phyloP scores from a whole-genome alignment of 2,329 filamentous ascomycete genomes.

The Sporothrix schenckii region DNA sequence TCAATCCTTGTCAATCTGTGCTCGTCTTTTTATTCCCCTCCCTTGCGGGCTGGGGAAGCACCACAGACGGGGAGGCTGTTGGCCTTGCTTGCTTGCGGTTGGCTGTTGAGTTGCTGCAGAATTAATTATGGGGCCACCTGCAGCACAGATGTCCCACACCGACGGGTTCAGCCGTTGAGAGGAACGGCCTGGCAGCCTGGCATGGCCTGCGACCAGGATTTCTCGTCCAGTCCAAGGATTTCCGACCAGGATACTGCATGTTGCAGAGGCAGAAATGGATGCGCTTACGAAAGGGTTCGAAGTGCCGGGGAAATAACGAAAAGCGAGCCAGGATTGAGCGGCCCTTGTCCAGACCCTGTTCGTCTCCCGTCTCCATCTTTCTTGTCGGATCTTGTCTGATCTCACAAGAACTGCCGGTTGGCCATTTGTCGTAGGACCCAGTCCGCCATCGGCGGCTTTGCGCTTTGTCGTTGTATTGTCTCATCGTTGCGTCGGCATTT shows the following conservation, averaged over 20 bases:
- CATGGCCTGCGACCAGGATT: neutral
- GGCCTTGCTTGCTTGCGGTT: neutral
- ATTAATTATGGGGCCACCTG: conserved; percentile 2
- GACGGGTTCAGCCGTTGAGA: conserved; percentile 24
- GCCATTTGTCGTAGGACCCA: neutral
- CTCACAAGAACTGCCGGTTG: neutral
- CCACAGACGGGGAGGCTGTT: neutral
- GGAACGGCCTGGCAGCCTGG: neutral
- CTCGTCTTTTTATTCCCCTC: neutral
- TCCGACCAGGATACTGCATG: neutral
- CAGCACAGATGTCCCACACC: conserved; percentile 4
- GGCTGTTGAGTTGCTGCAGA: conserved; percentile 16
- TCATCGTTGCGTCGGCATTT: neutral
- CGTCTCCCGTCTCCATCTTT: no score
- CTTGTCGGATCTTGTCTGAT: neutral
- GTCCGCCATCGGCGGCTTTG: neutral
- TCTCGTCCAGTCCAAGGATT: neutral
- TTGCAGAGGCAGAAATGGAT: no score
- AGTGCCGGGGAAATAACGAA: no score
- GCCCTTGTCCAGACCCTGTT: no score
- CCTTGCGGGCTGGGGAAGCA: neutral
- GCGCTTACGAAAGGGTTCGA: no score
- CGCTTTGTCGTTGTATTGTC: neutral
- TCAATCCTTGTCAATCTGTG: neutral
- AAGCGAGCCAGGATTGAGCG: neutral